Base-by-base conservation (phyloP, 768 basidiomycete species). In the Daedalea quercina region DNA sequence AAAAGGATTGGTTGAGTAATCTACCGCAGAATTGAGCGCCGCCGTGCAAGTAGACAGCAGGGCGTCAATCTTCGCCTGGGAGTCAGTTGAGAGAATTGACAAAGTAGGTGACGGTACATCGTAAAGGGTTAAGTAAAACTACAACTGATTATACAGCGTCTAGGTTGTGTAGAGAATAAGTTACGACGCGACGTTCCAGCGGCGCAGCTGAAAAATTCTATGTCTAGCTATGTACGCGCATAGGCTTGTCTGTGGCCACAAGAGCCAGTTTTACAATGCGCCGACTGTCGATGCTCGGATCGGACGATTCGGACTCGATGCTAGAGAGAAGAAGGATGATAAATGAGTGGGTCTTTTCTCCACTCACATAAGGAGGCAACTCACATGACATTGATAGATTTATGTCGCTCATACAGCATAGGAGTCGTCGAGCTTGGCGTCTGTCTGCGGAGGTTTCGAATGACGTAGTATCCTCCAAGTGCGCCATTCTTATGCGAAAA, bases 301-400 rank as follows among this genome's bases (percentile, higher is more conserved):
- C 62, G 12, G 65, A 35, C 15, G 69, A 69, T 57, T 72, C 69
- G 9, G 75, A 76, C 54, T 73, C 72, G 54, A 77, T 77, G 46
- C 76, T 77, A 47, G 11, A 47, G 22, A 44, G 28, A 28, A n/a
- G 45, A n/a, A n/a, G n/a, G n/a, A n/a, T n/a, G n/a, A n/a, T n/a
- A 33, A 42, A 31, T 43, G 13, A 31, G 26, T 31, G 42, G 24
- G 53, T 31, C 28, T 6, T 6, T 47, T 8, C 44, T 17, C 34
- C 34, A 40, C 24, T 37, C 47, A 22, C 33, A 43, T 20, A 34
- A 35, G 34, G 53, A 50, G 25, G 17, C 12, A 44, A 20, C 17
- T 60, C 51, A 81, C 80, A 66, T 71, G 22, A 78, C 80, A 40
- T 70, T 72, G 13, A 80, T 75, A 19, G 71, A 71, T 55, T 81